Base-by-base conservation (phyloP, 225 moss, liverwort and hornwort genomes). In the Climacium dendroides region DNA sequence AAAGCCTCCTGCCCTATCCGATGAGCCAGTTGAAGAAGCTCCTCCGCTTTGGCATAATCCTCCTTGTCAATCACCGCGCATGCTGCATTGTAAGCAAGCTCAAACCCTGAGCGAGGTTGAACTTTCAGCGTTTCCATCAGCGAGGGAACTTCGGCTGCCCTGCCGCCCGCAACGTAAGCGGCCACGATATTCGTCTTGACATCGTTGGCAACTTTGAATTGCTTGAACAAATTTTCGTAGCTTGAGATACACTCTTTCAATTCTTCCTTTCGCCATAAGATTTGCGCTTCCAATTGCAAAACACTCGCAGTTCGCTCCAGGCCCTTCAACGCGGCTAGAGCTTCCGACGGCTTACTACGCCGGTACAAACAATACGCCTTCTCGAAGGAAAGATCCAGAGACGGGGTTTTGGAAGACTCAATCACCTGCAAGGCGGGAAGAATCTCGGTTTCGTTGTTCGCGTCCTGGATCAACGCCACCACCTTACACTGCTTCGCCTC, bases 341-440 rank as follows among this genome's bases (percentile, higher is more conserved):
- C 99, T 84, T 96, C 97, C 41, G 93, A 75, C 19, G 89, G 88
- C 67, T 87, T 93, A 50, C 93, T 93, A 34, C 92, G 90, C 85
- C 96, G 95, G 88, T 97, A 99, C 75, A 99, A 89, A 86, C 96
- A 99, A 88, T 99, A 99, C 13, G 99, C 99, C 94, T 94, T 95
- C 47, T 99, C 91, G 73, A 91, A 97, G 34, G 89, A 83, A 28
- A 97, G 92, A 81, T 95, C 89, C 90, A 95, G 54, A 30, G 86
- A 89, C 30, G 95, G 89, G 35, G 61, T 78, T 77, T 73, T 71
- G 76, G 85, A 89, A 81, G 90, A 72, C 85, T 96, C 96, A 66
- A 99, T 96, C 84, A 93, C 93, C 76, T 90, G 88, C 90, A 99
- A 83, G 32, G 95, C 98, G 45, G 95, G 92, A 26, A 90, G 85